Percentiles rank a stretch among this genome's conserved stretches.
These are phyloP conservation scores for Diaporthe sp. DNA, from an alignment of 2,329 filamentous ascomycete species.

Conservation along the genomic window DNA sequence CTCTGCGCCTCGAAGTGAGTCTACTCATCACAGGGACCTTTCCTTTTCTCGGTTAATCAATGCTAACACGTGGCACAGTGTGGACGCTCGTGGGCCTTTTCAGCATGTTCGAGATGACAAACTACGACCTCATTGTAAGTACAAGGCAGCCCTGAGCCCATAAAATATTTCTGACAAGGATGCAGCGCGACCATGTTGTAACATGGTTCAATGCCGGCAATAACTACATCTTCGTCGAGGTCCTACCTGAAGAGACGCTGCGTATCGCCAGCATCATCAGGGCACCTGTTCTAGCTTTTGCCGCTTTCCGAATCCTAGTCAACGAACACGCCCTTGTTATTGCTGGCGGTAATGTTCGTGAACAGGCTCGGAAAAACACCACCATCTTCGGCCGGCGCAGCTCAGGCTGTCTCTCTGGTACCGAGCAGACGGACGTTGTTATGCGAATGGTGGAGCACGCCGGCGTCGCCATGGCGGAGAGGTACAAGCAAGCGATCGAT, in stretches of 20 bases:
- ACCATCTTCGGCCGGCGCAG: constrained; percentile 31
- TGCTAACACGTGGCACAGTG: constrained; percentile 41
- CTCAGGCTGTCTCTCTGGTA: constrained; percentile 28
- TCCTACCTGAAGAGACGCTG: constrained; percentile 70
- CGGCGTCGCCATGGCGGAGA: constrained; percentile 60
- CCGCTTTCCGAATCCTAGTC: constrained; percentile 70
- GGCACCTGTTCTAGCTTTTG: constrained; percentile 53
- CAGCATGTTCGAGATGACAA: constrained; percentile 65
- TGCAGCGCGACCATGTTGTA: constrained; percentile 56
- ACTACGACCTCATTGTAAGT: constrained; percentile 49
- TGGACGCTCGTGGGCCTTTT: constrained; percentile 75
- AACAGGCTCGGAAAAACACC: constrained; percentile 14
- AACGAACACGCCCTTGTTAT: constrained; percentile 68
- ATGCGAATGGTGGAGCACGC: constrained; percentile 55
- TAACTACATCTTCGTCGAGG: constrained; percentile 70
- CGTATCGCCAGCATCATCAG: constrained; percentile 63
- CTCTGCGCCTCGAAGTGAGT: constrained; percentile 65
- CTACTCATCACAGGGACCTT: too few relatives aligned
- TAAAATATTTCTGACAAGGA: constrained; percentile 36
- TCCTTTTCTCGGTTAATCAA: too few relatives aligned
- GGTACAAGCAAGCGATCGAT: constrained; percentile 48
- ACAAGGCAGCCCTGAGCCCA: not conserved
- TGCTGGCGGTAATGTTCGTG: constrained; percentile 47
- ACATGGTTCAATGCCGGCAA: constrained; percentile 67
- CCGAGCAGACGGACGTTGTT: constrained; percentile 27